These are phyloP conservation scores for Eutrema heterophyllum DNA, from an alignment of 345 rosid genomes.

Conservation along the genomic window DNA sequence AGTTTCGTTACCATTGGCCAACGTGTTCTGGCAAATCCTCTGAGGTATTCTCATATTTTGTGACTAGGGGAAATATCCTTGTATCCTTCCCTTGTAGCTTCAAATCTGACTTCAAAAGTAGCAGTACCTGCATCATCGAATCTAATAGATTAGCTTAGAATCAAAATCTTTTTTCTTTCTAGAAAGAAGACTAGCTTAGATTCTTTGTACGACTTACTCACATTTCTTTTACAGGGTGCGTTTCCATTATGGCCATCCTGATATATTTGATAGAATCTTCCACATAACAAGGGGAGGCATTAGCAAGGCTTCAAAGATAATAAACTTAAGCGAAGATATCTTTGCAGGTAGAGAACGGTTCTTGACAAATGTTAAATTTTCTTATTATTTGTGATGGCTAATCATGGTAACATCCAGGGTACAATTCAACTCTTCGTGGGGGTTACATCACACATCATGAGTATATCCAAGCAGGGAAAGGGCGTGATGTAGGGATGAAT, in stretches of 20 bases:
- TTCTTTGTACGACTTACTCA: slow-evolving; percentile 6
- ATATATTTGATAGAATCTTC: slow-evolving; percentile 93
- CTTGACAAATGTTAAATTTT: background rate
- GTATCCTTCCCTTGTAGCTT: slow-evolving; percentile 2
- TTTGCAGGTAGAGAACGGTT: slow-evolving; percentile 62
- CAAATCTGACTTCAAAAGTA: background rate
- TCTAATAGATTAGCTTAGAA: background rate
- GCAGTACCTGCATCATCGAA: background rate
- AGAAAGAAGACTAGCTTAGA: slow-evolving; percentile 7
- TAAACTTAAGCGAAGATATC: slow-evolving; percentile 91
- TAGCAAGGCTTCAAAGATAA: slow-evolving; percentile 91
- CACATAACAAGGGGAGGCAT: slow-evolving; percentile 97
- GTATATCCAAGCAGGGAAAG: slow-evolving; percentile 97
- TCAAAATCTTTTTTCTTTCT: background rate
- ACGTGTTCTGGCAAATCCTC: slow-evolving; percentile 89
- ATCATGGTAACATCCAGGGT: slow-evolving; percentile 51
- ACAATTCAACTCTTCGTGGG: slow-evolving; percentile 85
- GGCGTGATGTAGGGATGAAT: slow-evolving; percentile 97
- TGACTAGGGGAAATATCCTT: slow-evolving; percentile 3
- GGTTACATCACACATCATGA: slow-evolving; percentile 93
- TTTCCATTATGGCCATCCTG: slow-evolving; percentile 99
- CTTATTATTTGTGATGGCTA: slow-evolving; percentile 18
- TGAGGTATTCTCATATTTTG: slow-evolving; percentile 51
- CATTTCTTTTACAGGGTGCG: slow-evolving; percentile 65
- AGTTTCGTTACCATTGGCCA: slow-evolving; percentile 96